Percentiles rank a stretch among this genome's conserved stretches.
These are phyloP conservation scores for Taphrina flavorubra DNA, from an alignment of 1,139 yeast species.

Conservation along the genomic window DNA sequence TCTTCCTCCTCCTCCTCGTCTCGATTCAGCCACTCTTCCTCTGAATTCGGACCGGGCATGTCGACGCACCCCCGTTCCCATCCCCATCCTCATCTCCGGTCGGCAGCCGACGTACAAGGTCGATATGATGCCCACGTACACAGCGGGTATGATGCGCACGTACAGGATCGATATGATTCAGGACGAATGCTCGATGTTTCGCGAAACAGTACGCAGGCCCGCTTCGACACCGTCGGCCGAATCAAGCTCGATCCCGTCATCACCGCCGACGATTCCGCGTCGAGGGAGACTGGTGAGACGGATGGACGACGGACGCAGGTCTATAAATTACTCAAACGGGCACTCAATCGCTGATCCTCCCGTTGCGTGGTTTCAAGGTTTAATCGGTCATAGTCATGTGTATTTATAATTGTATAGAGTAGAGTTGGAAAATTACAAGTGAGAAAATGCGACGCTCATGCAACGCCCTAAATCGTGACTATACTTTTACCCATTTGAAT, in stretches of 20 bases:
- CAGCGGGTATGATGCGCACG: no score
- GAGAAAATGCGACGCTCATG: no score
- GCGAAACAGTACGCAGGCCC: constrained; percentile 10
- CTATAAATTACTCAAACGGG: constrained; percentile 17
- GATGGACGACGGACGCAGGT: constrained; percentile 26
- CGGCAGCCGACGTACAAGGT: no score
- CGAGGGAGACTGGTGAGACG: not conserved
- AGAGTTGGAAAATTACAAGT: no score
- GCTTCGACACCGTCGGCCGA: constrained; percentile 15
- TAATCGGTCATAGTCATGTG: no score
- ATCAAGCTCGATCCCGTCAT: not conserved
- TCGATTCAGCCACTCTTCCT: constrained; percentile 2
- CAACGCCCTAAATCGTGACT: no score
- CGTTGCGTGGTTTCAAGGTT: no score
- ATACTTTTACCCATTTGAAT: no score
- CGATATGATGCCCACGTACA: not conserved
- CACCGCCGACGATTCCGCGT: not conserved
- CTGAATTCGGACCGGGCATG: constrained; percentile 20
- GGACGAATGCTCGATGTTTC: constrained; percentile 10
- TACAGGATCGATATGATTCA: not conserved
- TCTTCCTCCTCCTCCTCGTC: no score
- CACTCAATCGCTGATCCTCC: constrained; percentile 1
- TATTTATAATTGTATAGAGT: no score
- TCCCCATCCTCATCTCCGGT: no score
- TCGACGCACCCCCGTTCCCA: no score